Percentiles rank a stretch among this genome's conserved stretches.
Evolutionary conservation across 108 stramenopile genomes (phyloP).

Genomic region (Cylindrotheca closterium): DNA sequence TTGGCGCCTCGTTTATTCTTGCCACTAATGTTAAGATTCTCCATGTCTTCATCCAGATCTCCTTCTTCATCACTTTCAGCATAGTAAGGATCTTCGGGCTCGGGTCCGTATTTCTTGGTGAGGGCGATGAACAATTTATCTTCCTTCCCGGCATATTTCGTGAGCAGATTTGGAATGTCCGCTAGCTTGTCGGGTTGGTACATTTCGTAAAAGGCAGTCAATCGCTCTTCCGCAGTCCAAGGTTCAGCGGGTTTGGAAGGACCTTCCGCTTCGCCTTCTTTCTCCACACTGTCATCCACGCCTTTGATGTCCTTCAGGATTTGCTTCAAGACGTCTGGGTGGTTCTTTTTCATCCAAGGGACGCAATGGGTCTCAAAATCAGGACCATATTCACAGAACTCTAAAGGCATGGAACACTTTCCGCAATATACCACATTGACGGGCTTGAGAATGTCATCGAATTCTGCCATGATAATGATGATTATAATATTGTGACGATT

Average conservation of each 20-base stretch:
- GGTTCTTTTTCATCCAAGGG: conserved; percentile 71
- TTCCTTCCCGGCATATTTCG: conserved; percentile 90
- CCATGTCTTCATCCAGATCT: conserved; percentile 35
- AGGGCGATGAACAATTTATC: conserved; percentile 86
- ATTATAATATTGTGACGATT: background rate
- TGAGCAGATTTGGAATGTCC: conserved; percentile 62
- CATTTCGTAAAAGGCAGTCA: conserved; percentile 79
- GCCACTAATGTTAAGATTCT: conserved; percentile 37
- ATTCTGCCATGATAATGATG: background rate
- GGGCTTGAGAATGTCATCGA: conserved; percentile 11
- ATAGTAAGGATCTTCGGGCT: conserved; percentile 84
- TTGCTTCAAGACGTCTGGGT: conserved; percentile 50
- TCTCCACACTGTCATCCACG: background rate
- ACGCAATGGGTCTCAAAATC: conserved; percentile 84
- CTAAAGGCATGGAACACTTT: conserved; percentile 93
- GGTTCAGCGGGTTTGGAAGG: conserved; percentile 47
- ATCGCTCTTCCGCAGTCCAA: conserved; percentile 78
- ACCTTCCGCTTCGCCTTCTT: conserved; percentile 10
- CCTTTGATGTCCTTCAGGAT: conserved; percentile 30
- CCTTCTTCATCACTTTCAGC: conserved; percentile 51
- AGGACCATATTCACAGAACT: conserved; percentile 95
- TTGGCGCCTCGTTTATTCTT: conserved; percentile 78
- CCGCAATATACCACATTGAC: conserved; percentile 81
- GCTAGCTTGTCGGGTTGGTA: conserved; percentile 87
- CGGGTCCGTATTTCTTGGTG: conserved; percentile 86